Conservation (phyloP, 2,329 filamentous ascomycete species). For the Tricladium varicosporioides region DNA sequence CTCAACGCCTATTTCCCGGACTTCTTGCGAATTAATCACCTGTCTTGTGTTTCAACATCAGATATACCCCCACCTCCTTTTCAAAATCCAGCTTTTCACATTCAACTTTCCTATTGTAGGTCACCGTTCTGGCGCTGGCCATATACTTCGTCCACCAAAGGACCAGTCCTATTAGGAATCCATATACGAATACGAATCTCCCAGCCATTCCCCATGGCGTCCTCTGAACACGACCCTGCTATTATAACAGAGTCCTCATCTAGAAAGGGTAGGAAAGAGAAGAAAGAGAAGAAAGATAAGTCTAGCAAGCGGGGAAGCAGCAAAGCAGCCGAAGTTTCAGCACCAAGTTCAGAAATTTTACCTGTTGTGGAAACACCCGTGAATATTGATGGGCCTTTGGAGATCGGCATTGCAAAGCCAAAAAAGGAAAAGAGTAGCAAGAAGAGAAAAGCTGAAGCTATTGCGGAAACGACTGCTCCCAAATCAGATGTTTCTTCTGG, state of each 20-base stretch:
- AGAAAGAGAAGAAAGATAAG: slow-evolving; percentile 6
- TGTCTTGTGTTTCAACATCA: too few relatives aligned
- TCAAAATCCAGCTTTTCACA: too few relatives aligned
- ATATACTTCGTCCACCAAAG: neutral
- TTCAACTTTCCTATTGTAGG: too few relatives aligned
- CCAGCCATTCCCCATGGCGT: neutral
- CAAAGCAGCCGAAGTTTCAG: neutral
- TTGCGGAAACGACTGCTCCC: slow-evolving; percentile 10
- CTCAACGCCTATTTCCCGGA: neutral
- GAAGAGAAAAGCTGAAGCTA: slow-evolving; percentile 20
- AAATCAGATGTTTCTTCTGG: slow-evolving; percentile 6
- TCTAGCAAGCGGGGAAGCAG: neutral
- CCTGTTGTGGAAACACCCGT: neutral
- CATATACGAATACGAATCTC: neutral
- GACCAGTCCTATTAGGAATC: neutral
- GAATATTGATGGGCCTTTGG: neutral
- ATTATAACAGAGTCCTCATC: neutral
- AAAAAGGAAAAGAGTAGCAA: slow-evolving; percentile 33
- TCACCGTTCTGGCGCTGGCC: too few relatives aligned
- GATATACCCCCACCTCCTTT: too few relatives aligned
- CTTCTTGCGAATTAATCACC: too few relatives aligned
- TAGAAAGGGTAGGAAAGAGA: slow-evolving; percentile 7
- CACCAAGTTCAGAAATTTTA: neutral
- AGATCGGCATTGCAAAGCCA: slow-evolving; percentile 11
- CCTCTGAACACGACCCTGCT: neutral